A percentile compares a stretch with the other conserved stretches of the same genome.
phyloP scores from a whole-genome alignment of 371 early-diverging fungal species.

The Neoconidiobolus thromboides region DNA sequence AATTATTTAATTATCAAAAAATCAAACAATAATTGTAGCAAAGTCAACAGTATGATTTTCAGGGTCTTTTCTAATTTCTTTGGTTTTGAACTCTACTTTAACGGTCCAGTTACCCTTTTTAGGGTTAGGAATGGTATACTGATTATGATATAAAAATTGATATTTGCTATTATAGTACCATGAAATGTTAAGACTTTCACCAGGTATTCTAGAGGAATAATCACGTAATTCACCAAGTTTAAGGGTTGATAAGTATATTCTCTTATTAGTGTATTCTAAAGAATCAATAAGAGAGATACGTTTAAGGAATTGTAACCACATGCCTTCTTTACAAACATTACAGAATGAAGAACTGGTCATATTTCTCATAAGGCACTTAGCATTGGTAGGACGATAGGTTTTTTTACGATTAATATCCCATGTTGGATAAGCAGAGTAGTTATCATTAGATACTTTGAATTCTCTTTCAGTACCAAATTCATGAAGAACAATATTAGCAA shows the following conservation, averaged over 20 bases:
- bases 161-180: slow-evolving; percentile 16
- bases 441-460: slow-evolving; percentile 16
- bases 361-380: slow-evolving; percentile 35
- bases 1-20: too few species aligned
- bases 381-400: slow-evolving; percentile 27
- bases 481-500: slow-evolving; percentile 21
- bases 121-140: background rate
- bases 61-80: too few species aligned
- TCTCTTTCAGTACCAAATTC: slow-evolving; percentile 25
- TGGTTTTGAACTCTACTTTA: background rate
- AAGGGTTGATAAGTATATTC: background rate
- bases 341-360: slow-evolving; percentile 25
- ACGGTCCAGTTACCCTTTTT: background rate
- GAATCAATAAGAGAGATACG: slow-evolving; percentile 24
- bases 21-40: too few species aligned
- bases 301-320: slow-evolving; percentile 26
- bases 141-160: background rate
- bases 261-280: background rate
- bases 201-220: slow-evolving; percentile 10
- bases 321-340: slow-evolving; percentile 31
- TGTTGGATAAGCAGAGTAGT: slow-evolving; percentile 32
- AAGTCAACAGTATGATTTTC: too few species aligned
- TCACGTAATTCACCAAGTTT: slow-evolving; percentile 22
- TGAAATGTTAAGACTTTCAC: slow-evolving; percentile 10
- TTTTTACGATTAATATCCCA: slow-evolving; percentile 15